phyloP scores from a whole-genome alignment of 441 rosid genomes.

The Adansonia grandidieri region DNA sequence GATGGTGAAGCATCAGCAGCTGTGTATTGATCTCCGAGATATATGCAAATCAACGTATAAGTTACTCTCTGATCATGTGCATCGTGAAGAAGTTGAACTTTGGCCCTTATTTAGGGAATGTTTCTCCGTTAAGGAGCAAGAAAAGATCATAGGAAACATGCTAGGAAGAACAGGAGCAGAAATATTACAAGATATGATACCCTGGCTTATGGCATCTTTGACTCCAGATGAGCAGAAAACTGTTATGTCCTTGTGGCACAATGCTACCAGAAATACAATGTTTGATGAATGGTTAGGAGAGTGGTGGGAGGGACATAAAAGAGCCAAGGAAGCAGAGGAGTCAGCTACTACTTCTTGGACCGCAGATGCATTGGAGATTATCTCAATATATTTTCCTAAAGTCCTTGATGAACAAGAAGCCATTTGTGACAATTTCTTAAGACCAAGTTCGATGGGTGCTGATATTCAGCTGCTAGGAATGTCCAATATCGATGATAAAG shows the following conservation, averaged over 20 bases:
- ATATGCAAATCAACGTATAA: constrained; percentile 65
- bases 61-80: constrained; percentile 69
- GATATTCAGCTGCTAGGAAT: constrained; percentile 35
- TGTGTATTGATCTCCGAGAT: constrained; percentile 67
- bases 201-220: constrained; percentile 75
- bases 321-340: constrained; percentile 41
- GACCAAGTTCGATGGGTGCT: constrained; percentile 29
- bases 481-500: constrained; percentile 32
- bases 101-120: constrained; percentile 74
- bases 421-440: constrained; percentile 25
- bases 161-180: constrained; percentile 80
- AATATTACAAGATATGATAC: constrained; percentile 73
- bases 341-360: constrained; percentile 36
- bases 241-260: constrained; percentile 66
- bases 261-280: constrained; percentile 77
- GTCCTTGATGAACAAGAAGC: constrained; percentile 38
- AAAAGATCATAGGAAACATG: constrained; percentile 69
- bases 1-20: constrained; percentile 43
- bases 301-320: constrained; percentile 71
- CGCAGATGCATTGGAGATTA: constrained; percentile 66
- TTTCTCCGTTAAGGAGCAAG: constrained; percentile 73
- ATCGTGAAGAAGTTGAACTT: constrained; percentile 75
- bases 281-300: constrained; percentile 85
- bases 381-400: constrained; percentile 59
- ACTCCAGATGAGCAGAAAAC: constrained; percentile 60